Conservation (phyloP, 2,329 filamentous ascomycete genomes). For the Diaporthe velutina region DNA sequence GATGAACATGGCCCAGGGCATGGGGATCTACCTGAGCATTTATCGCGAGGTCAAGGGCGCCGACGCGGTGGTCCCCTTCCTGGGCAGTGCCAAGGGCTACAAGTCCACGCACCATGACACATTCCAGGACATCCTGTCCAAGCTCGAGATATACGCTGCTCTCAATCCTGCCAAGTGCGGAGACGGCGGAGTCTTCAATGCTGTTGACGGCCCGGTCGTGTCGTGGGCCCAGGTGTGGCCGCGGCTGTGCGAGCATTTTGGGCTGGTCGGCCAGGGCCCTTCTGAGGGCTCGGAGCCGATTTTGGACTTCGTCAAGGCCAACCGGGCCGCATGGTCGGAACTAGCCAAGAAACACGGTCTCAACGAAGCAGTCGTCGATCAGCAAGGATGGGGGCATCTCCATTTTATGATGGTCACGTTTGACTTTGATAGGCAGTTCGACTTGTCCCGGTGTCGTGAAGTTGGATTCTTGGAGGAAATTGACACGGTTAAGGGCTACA, state of each 20-base stretch:
- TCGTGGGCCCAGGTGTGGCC: background rate
- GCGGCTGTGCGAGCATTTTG: background rate
- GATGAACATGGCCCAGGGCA: constrained; percentile 16
- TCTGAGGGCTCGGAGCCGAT: background rate
- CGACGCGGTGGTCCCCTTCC: background rate
- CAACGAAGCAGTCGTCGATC: background rate
- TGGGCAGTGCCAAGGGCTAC: background rate
- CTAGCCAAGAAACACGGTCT: background rate
- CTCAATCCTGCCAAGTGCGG: background rate
- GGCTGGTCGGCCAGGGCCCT: background rate
- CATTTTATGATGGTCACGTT: constrained; percentile 4
- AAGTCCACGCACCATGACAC: background rate
- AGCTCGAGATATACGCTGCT: background rate
- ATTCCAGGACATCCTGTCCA: background rate
- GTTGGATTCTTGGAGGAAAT: background rate
- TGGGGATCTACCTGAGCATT: background rate
- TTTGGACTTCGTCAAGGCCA: background rate
- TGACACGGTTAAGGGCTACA: background rate
- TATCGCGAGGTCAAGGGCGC: background rate
- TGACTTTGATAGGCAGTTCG: background rate
- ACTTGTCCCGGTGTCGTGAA: background rate
- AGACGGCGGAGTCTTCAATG: background rate
- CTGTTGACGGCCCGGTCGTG: background rate
- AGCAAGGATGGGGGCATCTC: constrained; percentile 5
- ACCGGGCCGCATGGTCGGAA: background rate